These are phyloP conservation scores for Alisma plantagoaquatica DNA, from an alignment of 106 monocot genomes.

Conservation along the genomic window DNA sequence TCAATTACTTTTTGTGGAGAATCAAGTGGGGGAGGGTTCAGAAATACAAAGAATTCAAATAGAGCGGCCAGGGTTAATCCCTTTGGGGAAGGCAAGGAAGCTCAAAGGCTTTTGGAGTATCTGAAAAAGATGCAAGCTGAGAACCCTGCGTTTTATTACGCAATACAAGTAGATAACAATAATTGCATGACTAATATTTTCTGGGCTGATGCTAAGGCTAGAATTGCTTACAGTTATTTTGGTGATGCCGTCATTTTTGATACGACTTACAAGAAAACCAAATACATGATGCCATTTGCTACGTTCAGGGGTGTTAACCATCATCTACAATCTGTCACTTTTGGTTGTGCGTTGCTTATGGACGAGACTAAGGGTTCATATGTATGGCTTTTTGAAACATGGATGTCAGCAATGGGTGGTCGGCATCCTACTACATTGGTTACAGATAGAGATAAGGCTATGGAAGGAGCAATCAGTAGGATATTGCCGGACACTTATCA, in stretches of 20 bases:
- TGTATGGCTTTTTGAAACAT: constrained; percentile 90
- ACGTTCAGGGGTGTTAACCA: constrained; percentile 81
- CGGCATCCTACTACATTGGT: constrained; percentile 43
- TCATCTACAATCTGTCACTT: constrained; percentile 69
- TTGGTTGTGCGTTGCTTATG: constrained; percentile 84
- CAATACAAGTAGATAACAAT: constrained; percentile 85
- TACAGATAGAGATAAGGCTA: constrained; percentile 70
- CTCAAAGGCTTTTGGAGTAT: constrained; percentile 56
- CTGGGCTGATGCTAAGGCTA: constrained; percentile 82
- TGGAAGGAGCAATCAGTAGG: constrained; percentile 73
- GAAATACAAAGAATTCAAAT: constrained; percentile 41
- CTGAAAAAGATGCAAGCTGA: constrained; percentile 73
- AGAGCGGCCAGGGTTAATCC: constrained; percentile 68
- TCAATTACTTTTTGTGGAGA: constrained; percentile 16
- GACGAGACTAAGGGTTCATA: constrained; percentile 93
- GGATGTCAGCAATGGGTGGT: constrained; percentile 76
- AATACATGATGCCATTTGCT: constrained; percentile 97
- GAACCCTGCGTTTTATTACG: constrained; percentile 85
- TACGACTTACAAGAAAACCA: constrained; percentile 87
- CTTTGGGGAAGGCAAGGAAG: constrained; percentile 79
- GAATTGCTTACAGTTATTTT: constrained; percentile 62
- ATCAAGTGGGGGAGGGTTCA: constrained; percentile 33
- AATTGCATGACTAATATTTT: constrained; percentile 91
- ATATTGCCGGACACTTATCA: constrained; percentile 71
- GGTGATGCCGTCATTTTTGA: constrained; percentile 81